These are phyloP conservation scores for Lepidium sativum DNA, from an alignment of 345 rosid species.

Conservation along the genomic window DNA sequence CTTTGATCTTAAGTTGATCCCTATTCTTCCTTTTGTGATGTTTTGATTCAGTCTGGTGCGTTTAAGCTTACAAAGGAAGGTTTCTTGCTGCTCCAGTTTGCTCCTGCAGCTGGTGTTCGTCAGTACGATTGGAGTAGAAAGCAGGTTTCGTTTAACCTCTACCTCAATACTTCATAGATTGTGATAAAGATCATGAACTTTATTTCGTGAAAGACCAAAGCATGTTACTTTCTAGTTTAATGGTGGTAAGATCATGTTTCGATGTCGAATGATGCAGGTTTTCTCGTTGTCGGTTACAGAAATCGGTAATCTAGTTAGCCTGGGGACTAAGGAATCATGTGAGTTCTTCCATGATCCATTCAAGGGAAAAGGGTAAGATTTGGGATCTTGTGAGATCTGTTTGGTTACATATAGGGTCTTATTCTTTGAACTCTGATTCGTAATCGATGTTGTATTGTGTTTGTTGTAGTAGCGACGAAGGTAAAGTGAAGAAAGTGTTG, in stretches of 20 bases:
- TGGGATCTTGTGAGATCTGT: neutral
- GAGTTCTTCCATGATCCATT: slow-evolving; percentile 86
- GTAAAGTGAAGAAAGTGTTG: slow-evolving; percentile 84
- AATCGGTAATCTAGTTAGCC: slow-evolving; percentile 64
- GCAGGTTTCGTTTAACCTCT: slow-evolving; percentile 45
- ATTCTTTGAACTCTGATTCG: neutral
- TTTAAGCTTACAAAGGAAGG: slow-evolving; percentile 67
- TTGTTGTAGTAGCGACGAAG: slow-evolving; percentile 71
- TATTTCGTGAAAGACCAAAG: neutral
- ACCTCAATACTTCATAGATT: neutral
- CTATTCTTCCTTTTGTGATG: neutral
- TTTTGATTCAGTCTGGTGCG: slow-evolving; percentile 63
- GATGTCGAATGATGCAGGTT: slow-evolving; percentile 35
- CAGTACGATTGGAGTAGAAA: slow-evolving; percentile 88
- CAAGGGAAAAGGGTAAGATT: slow-evolving; percentile 70
- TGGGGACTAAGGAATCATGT: slow-evolving; percentile 62
- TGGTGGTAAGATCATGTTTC: neutral
- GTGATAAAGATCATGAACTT: neutral
- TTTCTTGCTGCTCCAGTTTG: slow-evolving; percentile 64
- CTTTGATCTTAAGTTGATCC: slow-evolving; percentile 1
- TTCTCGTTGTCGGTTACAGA: slow-evolving; percentile 81
- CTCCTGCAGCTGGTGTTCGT: slow-evolving; percentile 71
- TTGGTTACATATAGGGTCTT: neutral
- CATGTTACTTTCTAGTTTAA: neutral
- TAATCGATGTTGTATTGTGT: neutral